These are phyloP conservation scores for Tolypocladium endophyticum DNA, from an alignment of 2,329 filamentous ascomycete species.

Conservation along the genomic window DNA sequence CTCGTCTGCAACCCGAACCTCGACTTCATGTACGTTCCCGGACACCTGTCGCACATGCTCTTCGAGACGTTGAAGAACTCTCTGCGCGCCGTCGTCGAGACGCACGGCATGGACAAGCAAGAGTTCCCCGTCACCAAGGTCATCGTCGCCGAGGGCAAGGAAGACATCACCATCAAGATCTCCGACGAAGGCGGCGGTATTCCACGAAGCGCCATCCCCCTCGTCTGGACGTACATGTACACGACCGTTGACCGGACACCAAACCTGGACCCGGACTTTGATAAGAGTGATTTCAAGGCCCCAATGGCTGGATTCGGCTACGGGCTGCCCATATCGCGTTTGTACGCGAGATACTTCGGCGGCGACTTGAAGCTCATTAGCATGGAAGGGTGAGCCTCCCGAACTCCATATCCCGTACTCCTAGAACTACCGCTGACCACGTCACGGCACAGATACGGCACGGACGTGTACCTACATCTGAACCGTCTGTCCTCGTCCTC, in stretches of 20 bases:
- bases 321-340: constrained; percentile 80
- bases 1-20: constrained; percentile 90
- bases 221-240: constrained; percentile 99
- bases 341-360: constrained; percentile 96
- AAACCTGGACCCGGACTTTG: constrained; percentile 90
- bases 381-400: constrained; percentile 80
- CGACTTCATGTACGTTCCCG: constrained; percentile 98
- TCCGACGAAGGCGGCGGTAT: constrained; percentile 96
- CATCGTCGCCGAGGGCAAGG: constrained; percentile 92
- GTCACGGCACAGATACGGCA: constrained; percentile 63
- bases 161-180: constrained; percentile 98
- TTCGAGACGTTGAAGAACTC: constrained; percentile 99
- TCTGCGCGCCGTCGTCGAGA: constrained; percentile 89
- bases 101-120: constrained; percentile 87
- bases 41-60: constrained; percentile 98
- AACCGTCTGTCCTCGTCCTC: constrained; percentile 93
- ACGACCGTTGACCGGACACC: constrained; percentile 96
- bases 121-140: constrained; percentile 96
- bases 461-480: constrained; percentile 94
- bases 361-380: constrained; percentile 95
- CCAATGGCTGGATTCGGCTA: constrained; percentile 99
- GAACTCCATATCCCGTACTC: background rate
- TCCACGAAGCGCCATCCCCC: constrained; percentile 79
- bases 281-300: constrained; percentile 98
- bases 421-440: background rate